phyloP scores from a whole-genome alignment of 1,284 basidiomycete species.

The Sporisorium graminicola region DNA sequence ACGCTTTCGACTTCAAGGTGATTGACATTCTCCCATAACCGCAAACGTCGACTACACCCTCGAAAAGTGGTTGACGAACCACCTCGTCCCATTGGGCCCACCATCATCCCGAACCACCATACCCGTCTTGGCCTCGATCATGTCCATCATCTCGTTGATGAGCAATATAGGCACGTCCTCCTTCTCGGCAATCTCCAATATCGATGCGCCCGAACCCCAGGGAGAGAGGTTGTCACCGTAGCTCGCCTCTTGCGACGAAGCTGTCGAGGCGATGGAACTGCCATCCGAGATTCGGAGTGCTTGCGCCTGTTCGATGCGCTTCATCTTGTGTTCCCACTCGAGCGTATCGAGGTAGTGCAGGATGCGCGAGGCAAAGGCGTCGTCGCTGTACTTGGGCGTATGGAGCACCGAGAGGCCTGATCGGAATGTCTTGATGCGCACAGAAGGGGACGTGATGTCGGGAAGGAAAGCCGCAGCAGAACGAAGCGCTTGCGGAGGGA shows the following conservation, averaged over 20 bases:
- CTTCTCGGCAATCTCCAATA: constrained; percentile 54
- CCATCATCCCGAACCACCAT: constrained; percentile 64
- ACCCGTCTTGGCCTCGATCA: constrained; percentile 49
- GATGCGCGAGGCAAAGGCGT: constrained; percentile 52
- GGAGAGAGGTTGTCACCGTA: constrained; percentile 42
- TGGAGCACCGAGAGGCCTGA: constrained; percentile 84
- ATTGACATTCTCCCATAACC: neutral
- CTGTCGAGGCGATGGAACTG: neutral
- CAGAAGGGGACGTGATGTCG: constrained; percentile 77
- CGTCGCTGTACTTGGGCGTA: constrained; percentile 75
- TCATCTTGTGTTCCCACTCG: constrained; percentile 45
- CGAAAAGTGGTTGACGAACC: constrained; percentile 59
- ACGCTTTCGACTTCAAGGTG: neutral
- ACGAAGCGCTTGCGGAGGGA: constrained; percentile 86
- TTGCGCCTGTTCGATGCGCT: constrained; percentile 45
- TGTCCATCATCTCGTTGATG: constrained; percentile 59
- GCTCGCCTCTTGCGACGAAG: constrained; percentile 25
- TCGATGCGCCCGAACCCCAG: constrained; percentile 50
- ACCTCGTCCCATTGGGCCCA: constrained; percentile 50
- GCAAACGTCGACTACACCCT: constrained; percentile 4
- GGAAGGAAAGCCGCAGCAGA: constrained; percentile 80
- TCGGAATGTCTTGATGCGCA: constrained; percentile 79
- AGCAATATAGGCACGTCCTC: constrained; percentile 58
- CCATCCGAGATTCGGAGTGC: constrained; percentile 29
- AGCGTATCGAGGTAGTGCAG: constrained; percentile 48